A percentile compares a stretch with the other conserved stretches of the same genome.
These are phyloP conservation scores for Brettanomyces naardenensis DNA, from an alignment of 805 yeast genomes.

Conservation along the genomic window DNA sequence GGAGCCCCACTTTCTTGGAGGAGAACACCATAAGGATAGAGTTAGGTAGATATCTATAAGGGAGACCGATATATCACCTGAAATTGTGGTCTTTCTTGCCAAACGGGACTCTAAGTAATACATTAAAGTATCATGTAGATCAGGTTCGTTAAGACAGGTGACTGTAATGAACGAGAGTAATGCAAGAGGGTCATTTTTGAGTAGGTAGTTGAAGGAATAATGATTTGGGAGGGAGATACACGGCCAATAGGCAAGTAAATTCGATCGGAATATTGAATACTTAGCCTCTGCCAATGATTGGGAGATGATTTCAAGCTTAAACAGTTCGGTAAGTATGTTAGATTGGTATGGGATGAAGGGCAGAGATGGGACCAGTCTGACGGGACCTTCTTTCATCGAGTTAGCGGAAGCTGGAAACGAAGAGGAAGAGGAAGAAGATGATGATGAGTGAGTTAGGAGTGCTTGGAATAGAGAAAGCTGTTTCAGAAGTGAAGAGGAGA, in stretches of 20 bases:
- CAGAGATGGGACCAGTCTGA: constrained; percentile 23
- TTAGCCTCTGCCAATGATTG: constrained; percentile 29
- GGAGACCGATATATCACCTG: constrained; percentile 35
- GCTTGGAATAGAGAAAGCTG: too few relatives aligned
- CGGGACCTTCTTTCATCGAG: constrained; percentile 30
- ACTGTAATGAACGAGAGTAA: constrained; percentile 37
- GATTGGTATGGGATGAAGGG: constrained; percentile 30
- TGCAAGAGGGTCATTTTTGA: constrained; percentile 35
- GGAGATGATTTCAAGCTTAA: constrained; percentile 27
- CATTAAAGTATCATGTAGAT: constrained; percentile 32
- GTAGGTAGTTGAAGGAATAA: constrained; percentile 31
- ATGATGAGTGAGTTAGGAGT: too few relatives aligned
- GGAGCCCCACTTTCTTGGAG: constrained; percentile 44
- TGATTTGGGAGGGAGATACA: constrained; percentile 33
- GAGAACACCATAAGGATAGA: constrained; percentile 45
- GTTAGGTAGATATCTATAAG: constrained; percentile 36
- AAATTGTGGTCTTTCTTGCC: constrained; percentile 35
- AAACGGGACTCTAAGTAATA: constrained; percentile 38
- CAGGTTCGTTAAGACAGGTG: constrained; percentile 38
- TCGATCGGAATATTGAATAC: constrained; percentile 27
- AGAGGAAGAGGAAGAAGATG: too few relatives aligned
- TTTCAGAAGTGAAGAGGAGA: neutral
- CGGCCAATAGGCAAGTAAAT: constrained; percentile 41
- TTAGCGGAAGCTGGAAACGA: too few relatives aligned
- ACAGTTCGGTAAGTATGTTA: constrained; percentile 31